Base-by-base conservation (phyloP, 176 grass and related monocot species). In the Rhynchospora pubera region DNA sequence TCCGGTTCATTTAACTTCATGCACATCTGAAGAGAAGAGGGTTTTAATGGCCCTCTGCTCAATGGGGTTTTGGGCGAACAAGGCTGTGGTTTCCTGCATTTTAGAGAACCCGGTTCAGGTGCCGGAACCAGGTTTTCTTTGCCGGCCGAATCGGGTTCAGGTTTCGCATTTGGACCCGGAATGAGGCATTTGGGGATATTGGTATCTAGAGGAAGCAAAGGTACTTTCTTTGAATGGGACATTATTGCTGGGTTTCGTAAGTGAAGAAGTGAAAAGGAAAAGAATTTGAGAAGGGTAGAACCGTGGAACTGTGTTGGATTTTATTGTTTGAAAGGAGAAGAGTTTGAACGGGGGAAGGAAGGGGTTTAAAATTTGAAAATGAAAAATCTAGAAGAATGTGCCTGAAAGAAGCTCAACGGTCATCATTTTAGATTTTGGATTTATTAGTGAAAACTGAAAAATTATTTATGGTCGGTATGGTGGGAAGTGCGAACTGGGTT, bases 321-420 rank as follows among this genome's bases (percentile, higher is more conserved):
- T 63, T 82, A 57, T 83, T 74, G 72, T 65, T 85, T 85, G 77
- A 83, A 89, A 61, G 85, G 78, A 77, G 50, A 80, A 79, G 19
- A 13, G 45, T 50, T 73, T 73, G 44, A 73, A 73, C 69, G 14
- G 32, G 10, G 78, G 23, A 59, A 18, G 78, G 15, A 62, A 62
- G 21, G 50, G 42, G 3, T 84, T 94, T 89, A 89, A 94, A 91
- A 94, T 94, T 94, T 94, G 89, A 94, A 94, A 79, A 16, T 77
- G 26, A 44, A 13, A 60, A 44, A 64, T 85, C 34, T 74, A 10
- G 68, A 56, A 15, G 19, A 74, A 2, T 32, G 83, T 42, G 80
- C 79, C 7, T 24, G 84, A 16, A 19, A 77, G 22, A 61, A 48
- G 12, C 47, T 46, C 66, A 89, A 91, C 91, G 83, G 91, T 89